Conservation (phyloP, 441 rosid genomes). For the Geranium incanum region DNA sequence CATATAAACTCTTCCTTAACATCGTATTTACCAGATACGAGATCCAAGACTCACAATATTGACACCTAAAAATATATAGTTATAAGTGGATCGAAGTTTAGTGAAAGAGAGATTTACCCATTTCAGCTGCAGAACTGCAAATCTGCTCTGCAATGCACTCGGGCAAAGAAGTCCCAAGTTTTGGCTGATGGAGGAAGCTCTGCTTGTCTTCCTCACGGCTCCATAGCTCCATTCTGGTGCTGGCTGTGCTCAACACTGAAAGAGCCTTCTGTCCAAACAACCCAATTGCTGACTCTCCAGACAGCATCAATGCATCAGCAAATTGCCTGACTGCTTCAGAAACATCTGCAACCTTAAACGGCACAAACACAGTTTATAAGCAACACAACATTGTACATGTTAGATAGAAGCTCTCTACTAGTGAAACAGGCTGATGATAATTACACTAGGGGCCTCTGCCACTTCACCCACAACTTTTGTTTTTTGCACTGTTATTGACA, state of each 20-base stretch:
- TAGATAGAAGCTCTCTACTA: background rate
- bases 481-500: no score
- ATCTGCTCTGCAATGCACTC: conserved; percentile 61
- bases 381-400: background rate
- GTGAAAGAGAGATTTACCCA: conserved; percentile 37
- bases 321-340: conserved; percentile 68
- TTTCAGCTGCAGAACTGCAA: conserved; percentile 57
- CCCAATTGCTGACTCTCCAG: conserved; percentile 74
- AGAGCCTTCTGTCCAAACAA: conserved; percentile 54
- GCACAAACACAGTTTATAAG: conserved; percentile 15
- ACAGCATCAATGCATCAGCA: conserved; percentile 68
- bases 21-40: no score
- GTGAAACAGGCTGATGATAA: background rate
- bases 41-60: no score
- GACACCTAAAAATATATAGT: no score
- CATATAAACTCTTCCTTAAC: no score
- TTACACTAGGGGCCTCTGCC: no score
- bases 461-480: no score
- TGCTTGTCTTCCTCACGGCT: conserved; percentile 43
- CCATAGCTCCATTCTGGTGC: conserved; percentile 60
- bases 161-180: conserved; percentile 38
- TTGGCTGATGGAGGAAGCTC: conserved; percentile 24
- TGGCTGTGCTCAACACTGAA: conserved; percentile 47
- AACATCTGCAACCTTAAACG: conserved; percentile 58
- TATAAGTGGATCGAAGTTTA: background rate